phyloP scores from a whole-genome alignment of 2,329 filamentous ascomycete species.

The Aureobasidium sp. region DNA sequence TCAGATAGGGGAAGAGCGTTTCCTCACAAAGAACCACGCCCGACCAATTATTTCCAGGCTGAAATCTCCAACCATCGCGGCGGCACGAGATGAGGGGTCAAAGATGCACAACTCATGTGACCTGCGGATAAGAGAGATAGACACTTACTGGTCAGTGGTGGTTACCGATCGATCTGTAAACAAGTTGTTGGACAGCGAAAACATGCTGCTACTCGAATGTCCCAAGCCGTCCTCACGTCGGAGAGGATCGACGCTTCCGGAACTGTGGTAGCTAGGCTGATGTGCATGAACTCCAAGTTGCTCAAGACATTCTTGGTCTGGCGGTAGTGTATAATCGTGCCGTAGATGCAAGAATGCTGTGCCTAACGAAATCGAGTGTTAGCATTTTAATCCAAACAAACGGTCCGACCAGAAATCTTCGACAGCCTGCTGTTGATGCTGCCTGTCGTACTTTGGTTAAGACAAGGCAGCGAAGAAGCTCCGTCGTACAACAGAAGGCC shows the following conservation, averaged over 20 bases:
- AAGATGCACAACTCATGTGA: conserved; percentile 11
- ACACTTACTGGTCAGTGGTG: conserved; percentile 33
- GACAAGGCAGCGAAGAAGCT: neutral
- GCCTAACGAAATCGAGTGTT: neutral
- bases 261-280: conserved; percentile 36
- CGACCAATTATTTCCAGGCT: conserved; percentile 8
- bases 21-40: conserved; percentile 23
- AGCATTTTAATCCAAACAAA: neutral
- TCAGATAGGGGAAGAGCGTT: neutral
- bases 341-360: conserved; percentile 12
- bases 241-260: conserved; percentile 40
- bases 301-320: conserved; percentile 39
- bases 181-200: conserved; percentile 29
- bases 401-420: neutral
- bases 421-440: neutral
- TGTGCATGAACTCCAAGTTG: conserved; percentile 39
- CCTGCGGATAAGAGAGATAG: neutral
- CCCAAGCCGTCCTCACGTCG: conserved; percentile 45
- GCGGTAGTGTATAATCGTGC: neutral
- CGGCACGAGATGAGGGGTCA: conserved; percentile 9
- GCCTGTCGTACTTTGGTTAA: neutral
- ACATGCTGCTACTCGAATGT: conserved; percentile 39
- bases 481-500: neutral
- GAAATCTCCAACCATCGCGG: conserved; percentile 1
- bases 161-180: conserved; percentile 24